phyloP scores from a whole-genome alignment of 225 moss, liverwort and hornwort genomes.

The Pleurozium schreberi region DNA sequence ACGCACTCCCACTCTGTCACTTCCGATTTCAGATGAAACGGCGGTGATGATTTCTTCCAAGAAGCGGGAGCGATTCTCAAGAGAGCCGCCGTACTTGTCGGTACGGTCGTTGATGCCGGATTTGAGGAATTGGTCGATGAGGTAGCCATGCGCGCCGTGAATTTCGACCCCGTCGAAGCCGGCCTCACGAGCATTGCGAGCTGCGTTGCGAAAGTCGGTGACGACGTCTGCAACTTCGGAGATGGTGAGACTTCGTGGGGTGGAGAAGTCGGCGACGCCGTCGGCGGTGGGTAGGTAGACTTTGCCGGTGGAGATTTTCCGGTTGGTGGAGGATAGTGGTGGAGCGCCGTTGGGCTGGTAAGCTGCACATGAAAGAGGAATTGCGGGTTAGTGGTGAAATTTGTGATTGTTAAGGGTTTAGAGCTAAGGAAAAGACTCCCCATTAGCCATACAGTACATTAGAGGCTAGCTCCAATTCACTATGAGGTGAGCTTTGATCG shows the following conservation, averaged over 20 bases:
- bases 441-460: neutral
- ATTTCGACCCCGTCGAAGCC: constrained; percentile 39
- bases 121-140: constrained; percentile 47
- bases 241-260: constrained; percentile 9
- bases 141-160: constrained; percentile 24
- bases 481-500: too few relatives aligned
- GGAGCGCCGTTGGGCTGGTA: constrained; percentile 13
- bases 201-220: constrained; percentile 3
- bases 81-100: constrained; percentile 43
- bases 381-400: neutral
- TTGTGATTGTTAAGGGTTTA: too few relatives aligned
- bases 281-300: neutral
- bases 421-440: neutral
- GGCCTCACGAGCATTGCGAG: constrained; percentile 29
- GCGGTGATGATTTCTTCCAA: constrained; percentile 19
- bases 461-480: neutral
- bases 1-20: constrained; percentile 3
- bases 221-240: constrained; percentile 19
- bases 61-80: constrained; percentile 31
- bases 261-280: neutral
- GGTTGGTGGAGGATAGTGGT: neutral
- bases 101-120: constrained; percentile 38
- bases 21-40: constrained; percentile 7
- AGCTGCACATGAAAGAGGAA: neutral
- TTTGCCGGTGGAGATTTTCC: neutral